Base-by-base conservation (phyloP, 2,329 filamentous ascomycete genomes). In the Arachnopeziza araneosa region DNA sequence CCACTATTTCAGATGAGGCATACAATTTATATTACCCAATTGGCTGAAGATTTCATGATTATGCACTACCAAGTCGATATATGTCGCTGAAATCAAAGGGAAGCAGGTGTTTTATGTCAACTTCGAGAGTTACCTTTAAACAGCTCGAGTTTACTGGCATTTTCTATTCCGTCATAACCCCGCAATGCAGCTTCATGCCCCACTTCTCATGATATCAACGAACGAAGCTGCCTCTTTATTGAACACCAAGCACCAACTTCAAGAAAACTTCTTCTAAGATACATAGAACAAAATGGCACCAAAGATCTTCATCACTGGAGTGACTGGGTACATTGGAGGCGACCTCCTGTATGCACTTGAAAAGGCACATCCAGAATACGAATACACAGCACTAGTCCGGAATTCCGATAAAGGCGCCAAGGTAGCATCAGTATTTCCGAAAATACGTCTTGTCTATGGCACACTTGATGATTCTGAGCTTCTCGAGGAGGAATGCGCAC, bases 381-480 rank as follows among this genome's bases (percentile, higher is more conserved):
- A 78, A 44, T 76, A 79, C 61, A 79, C 78, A 2, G 75, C 73
- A n/a, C 70, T 82, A 2, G 79, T 81, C 1, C 75, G 80, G 23
- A 78, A 78, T 66, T 75, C 73, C 52, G 77, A 78, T 63, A 79
- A 77, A 67, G 79, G 77, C 30, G 77, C 77, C 17, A 72, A 71
- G 57, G 72, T 82, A 14, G 76, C 76, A 2, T 69, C 74, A 17
- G 70, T 74, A 12, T 84, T 78, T 60, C 74, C 81, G 2, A 76
- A 74, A 6, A 70, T 80, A 55, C 74, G 74, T 17, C 73, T 83
- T n/a, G 78, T 83, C 1, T 78, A 82, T 59, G 82, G 82, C 24
- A 75, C 76, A 54, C 73, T 81, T 2, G 77, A 82, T 51, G 74
- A 75, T 59, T 68, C 70, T 1, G 70, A 75, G 0, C 57, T 81